Base-by-base conservation (phyloP, 352 stramenopile genomes). In the Pythium aphanidermatum region DNA sequence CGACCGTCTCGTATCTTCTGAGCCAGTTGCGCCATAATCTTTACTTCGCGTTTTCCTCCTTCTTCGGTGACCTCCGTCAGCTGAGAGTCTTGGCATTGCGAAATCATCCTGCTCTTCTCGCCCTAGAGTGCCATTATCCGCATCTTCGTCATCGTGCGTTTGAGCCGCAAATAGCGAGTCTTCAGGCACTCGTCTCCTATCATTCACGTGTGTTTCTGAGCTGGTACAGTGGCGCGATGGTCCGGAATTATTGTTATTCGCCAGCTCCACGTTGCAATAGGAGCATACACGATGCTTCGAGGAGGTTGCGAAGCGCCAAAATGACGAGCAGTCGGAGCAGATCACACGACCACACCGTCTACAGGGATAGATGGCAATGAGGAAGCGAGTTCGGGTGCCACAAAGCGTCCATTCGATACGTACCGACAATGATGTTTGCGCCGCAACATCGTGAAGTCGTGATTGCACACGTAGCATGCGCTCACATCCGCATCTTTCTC, bases 351-450 rank as follows among this genome's bases (percentile, higher is more conserved):
- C 78, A 19, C 78, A 90, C 26, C 61, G 47, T 12, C 67, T 78
- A 32, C n/a, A n/a, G n/a, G n/a, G n/a, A n/a, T n/a, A n/a, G n/a
- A n/a, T n/a, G n/a, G n/a, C n/a, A n/a, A n/a, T n/a, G n/a, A n/a
- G n/a, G n/a, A n/a, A n/a, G n/a, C n/a, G n/a, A n/a, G n/a, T n/a
- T n/a, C n/a, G n/a, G n/a, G n/a, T n/a, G n/a, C n/a, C n/a, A n/a
- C n/a, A n/a, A n/a, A n/a, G n/a, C n/a, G n/a, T n/a, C 19, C 19
- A 46, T 4, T 21, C 14, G 45, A 41, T 2, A 49, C 63, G 43
- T 65, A 78, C 49, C 78, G 71, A 37, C 78, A 91, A 46, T 91
- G 78, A 30, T 91, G 78, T 51, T 86, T 88, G 40, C 78, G 71
- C 46, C 65, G 70, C 36, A 87, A 50, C 12, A 91, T 36, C 28